phyloP scores from a whole-genome alignment of 1,284 basidiomycete genomes.

The Pholiota adiposa region DNA sequence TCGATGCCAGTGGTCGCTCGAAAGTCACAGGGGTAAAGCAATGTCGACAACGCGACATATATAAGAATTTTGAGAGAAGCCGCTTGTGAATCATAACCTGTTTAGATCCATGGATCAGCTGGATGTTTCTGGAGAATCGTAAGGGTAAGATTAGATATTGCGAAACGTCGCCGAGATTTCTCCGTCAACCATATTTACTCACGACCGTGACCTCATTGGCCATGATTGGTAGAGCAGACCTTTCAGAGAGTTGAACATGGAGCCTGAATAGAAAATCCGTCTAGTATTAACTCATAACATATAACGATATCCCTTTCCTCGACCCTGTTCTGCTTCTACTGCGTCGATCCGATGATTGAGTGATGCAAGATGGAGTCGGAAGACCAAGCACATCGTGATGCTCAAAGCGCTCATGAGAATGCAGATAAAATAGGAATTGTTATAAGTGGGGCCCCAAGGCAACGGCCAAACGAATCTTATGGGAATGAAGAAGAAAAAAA shows the following conservation, averaged over 20 bases:
- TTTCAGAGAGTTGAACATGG: too few species aligned
- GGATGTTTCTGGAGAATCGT: slow-evolving; percentile 4
- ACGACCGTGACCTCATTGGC: not conserved
- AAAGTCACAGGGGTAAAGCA: not conserved
- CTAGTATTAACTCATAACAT: slow-evolving; percentile 23
- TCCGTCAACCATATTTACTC: slow-evolving; percentile 20
- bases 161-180: slow-evolving; percentile 28
- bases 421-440: slow-evolving; percentile 42
- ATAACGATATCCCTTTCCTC: slow-evolving; percentile 43
- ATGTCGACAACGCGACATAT: not conserved
- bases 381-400: slow-evolving; percentile 58
- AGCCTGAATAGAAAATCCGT: not conserved
- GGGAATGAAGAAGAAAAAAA: too few species aligned
- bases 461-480: slow-evolving; percentile 51
- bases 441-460: slow-evolving; percentile 44
- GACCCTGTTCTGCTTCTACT: slow-evolving; percentile 43
- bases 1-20: not conserved
- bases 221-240: too few species aligned
- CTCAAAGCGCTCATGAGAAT: slow-evolving; percentile 41
- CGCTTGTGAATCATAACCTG: not conserved
- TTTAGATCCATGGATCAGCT: slow-evolving; percentile 14
- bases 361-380: slow-evolving; percentile 53
- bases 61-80: not conserved
- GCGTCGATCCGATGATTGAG: slow-evolving; percentile 50
- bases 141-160: slow-evolving; percentile 15